These are phyloP conservation scores for Neonectria ditissima DNA, from an alignment of 2,329 filamentous ascomycete species.

Conservation along the genomic window DNA sequence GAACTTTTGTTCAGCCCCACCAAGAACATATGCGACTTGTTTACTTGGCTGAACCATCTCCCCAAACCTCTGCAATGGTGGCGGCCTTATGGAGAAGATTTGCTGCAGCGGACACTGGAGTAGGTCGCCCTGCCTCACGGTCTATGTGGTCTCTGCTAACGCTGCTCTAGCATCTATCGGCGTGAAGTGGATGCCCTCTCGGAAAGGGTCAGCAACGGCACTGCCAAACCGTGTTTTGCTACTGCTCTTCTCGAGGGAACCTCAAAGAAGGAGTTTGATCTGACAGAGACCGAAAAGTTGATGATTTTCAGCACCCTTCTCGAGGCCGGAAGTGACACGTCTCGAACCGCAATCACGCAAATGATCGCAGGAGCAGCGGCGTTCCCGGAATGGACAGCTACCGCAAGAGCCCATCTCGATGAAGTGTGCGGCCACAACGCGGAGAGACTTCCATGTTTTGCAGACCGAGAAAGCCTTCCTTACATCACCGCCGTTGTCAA, in stretches of 20 bases:
- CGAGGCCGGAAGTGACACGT: neutral
- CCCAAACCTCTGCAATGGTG: neutral
- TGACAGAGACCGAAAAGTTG: neutral
- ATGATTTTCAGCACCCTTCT: conserved; percentile 4
- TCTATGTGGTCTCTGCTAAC: neutral
- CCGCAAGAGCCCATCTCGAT: conserved; percentile 48
- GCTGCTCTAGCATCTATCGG: neutral
- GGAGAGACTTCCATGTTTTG: conserved; percentile 50
- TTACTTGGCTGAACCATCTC: neutral
- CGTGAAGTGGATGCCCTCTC: neutral
- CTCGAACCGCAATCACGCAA: neutral
- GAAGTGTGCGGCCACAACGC: conserved; percentile 48
- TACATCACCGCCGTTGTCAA: conserved; percentile 58
- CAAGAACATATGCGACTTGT: neutral
- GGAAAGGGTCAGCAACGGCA: neutral
- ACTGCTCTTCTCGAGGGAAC: neutral
- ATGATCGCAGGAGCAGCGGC: neutral
- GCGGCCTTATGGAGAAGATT: neutral
- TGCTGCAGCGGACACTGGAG: neutral
- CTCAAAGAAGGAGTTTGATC: neutral
- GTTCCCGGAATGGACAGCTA: conserved; percentile 30
- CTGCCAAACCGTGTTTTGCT: neutral
- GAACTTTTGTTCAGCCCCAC: neutral
- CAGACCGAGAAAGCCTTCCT: conserved; percentile 53
- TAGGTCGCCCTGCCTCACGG: neutral